These are phyloP conservation scores for Clathrospora elynae DNA, from an alignment of 2,329 filamentous ascomycete genomes.

Conservation along the genomic window DNA sequence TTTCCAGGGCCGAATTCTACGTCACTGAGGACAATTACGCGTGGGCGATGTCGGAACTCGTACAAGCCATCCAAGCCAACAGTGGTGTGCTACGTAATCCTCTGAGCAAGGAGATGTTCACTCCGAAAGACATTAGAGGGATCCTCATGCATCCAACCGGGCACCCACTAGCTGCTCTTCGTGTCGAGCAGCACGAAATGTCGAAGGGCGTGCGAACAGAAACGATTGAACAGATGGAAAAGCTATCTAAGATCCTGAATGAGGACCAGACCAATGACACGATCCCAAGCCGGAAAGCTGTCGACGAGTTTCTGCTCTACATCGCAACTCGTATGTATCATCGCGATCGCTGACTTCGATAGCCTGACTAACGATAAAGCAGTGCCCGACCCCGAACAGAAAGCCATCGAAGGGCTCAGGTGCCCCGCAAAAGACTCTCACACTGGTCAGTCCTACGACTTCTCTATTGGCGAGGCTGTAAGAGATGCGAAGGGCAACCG, in stretches of 20 bases:
- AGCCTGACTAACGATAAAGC: conserved; percentile 2
- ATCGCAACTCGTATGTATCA: conserved; percentile 37
- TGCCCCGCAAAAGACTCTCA: conserved; percentile 43
- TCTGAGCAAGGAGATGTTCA: conserved; percentile 44
- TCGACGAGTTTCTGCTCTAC: conserved; percentile 44
- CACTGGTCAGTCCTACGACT: conserved; percentile 42
- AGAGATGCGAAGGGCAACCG: conserved; percentile 43
- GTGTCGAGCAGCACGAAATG: conserved; percentile 40
- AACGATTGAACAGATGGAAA: conserved; percentile 41
- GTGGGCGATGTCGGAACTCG: conserved; percentile 41
- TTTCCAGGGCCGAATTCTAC: conserved; percentile 43
- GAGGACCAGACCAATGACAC: conserved; percentile 37
- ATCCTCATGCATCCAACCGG: conserved; percentile 38
- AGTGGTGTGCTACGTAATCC: conserved; percentile 44
- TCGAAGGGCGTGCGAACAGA: conserved; percentile 39
- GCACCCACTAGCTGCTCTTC: conserved; percentile 34
- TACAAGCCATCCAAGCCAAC: conserved; percentile 38
- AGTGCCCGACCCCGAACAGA: conserved; percentile 38
- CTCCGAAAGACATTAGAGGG: conserved; percentile 39
- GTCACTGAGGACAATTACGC: conserved; percentile 50
- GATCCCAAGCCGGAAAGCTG: conserved; percentile 36
- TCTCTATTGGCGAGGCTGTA: conserved; percentile 39
- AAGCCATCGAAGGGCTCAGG: conserved; percentile 37
- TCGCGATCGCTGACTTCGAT: neutral
- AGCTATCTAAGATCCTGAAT: conserved; percentile 31